These are phyloP conservation scores for Emmonsia crescens DNA, from an alignment of 2,329 filamentous ascomycete species.

Conservation along the genomic window DNA sequence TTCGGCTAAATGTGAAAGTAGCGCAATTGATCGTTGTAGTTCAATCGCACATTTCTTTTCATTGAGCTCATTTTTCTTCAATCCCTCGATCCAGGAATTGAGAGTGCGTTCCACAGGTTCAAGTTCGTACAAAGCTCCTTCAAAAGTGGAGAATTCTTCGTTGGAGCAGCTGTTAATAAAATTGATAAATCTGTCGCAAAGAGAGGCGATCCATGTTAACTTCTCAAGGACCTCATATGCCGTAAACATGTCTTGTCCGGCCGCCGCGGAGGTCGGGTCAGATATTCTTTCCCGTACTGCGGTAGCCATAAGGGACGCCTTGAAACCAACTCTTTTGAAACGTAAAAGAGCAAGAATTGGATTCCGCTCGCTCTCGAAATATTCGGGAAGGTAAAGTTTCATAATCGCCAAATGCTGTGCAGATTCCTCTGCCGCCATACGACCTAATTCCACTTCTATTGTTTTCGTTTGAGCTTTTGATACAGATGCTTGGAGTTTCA, in stretches of 20 bases:
- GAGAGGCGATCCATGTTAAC: constrained; percentile 68
- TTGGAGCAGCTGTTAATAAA: constrained; percentile 69
- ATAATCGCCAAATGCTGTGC: constrained; percentile 80
- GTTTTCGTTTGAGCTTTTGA: constrained; percentile 89
- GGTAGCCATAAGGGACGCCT: constrained; percentile 64
- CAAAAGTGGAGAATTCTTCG: constrained; percentile 66
- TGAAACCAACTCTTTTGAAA: constrained; percentile 81
- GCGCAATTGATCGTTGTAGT: constrained; percentile 69
- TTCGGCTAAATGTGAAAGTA: constrained; percentile 77
- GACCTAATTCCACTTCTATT: constrained; percentile 78
- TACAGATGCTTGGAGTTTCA: constrained; percentile 83
- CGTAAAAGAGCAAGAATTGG: constrained; percentile 80
- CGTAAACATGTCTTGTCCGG: constrained; percentile 63
- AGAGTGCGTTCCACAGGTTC: constrained; percentile 84
- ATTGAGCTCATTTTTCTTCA: constrained; percentile 76
- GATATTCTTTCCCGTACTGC: constrained; percentile 71
- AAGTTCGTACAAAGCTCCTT: constrained; percentile 72
- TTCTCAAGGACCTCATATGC: constrained; percentile 76
- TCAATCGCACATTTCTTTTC: constrained; percentile 72
- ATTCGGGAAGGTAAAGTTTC: constrained; percentile 78
- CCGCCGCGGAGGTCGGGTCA: constrained; percentile 55
- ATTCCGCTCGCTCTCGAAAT: constrained; percentile 67
- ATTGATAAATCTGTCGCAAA: constrained; percentile 74
- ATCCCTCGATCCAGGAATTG: constrained; percentile 75
- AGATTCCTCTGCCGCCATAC: constrained; percentile 80